phyloP scores from a whole-genome alignment of 176 grass and related monocot species.

The Lolium perenne region DNA sequence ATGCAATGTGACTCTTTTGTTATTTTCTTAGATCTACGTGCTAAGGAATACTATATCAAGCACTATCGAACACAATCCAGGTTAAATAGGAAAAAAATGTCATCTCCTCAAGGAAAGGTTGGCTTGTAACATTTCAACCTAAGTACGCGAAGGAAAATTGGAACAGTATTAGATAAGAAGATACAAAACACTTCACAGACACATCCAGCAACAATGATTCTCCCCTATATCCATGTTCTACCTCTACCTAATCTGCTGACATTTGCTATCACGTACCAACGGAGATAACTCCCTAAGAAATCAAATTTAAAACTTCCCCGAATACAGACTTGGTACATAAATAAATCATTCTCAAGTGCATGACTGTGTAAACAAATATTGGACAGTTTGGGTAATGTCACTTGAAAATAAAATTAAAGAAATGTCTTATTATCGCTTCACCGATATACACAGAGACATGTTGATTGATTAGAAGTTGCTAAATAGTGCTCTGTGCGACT shows the following conservation, averaged over 20 bases:
- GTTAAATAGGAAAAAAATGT: not conserved
- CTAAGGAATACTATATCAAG: slow-evolving; percentile 18
- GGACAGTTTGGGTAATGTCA: too few relatives aligned
- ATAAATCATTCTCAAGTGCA: too few relatives aligned
- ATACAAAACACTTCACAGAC: slow-evolving; percentile 28
- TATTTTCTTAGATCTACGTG: slow-evolving; percentile 33
- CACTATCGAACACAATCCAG: not conserved
- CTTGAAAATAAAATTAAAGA: too few relatives aligned
- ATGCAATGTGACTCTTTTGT: not conserved
- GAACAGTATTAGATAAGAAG: not conserved
- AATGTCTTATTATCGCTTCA: too few relatives aligned
- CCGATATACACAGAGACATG: too few relatives aligned
- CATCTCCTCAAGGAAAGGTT: not conserved
- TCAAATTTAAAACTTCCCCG: too few relatives aligned
- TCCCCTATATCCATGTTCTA: slow-evolving; percentile 5
- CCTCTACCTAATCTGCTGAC: slow-evolving; percentile 43
- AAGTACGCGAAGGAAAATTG: not conserved
- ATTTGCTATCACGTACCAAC: slow-evolving; percentile 37
- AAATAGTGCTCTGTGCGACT: too few relatives aligned
- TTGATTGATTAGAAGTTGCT: too few relatives aligned
- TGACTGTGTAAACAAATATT: too few relatives aligned
- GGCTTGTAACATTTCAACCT: not conserved
- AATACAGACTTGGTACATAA: too few relatives aligned
- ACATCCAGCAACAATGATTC: slow-evolving; percentile 24
- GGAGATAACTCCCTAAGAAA: not conserved